Base-by-base conservation (phyloP, 2,329 filamentous ascomycete species). In the Calycina marina region DNA sequence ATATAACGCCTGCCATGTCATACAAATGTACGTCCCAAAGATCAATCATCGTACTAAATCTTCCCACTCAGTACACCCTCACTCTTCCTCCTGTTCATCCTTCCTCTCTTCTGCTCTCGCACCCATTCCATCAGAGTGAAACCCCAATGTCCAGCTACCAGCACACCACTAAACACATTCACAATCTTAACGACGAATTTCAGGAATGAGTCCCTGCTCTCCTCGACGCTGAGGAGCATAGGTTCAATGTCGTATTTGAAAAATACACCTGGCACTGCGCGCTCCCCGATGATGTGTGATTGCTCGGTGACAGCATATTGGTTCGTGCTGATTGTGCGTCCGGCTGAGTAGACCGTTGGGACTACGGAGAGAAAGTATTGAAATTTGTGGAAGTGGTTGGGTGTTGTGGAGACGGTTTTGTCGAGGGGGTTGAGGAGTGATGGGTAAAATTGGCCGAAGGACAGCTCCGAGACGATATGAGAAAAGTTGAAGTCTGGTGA, bases 171-270 rank as follows among this genome's bases (percentile, higher is more conserved):
- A 8, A 94, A 66, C 12, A 96, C 79, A 56, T 98, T 98, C 43
- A 96, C 77, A 31, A 94, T 59, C 52, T 88, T 75, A 43, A 96
- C 68, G 27, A 86, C 39, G 46, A 98, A 72, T 14, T 69, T 64
- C 42, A 93, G 58, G 37, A 93, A 63, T 26, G 80, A 67, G 36
- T 77, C 76, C 50, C 85, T 73, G 49, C 75, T 73, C 60, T 96
- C 88, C 40, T 78, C 77, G 25, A 98, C 77, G 16, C 79, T 77
- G 32, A 98, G 64, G 54, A 90, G 62, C 47, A 98, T 86, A 2
- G 90, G 90, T 63, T 98, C 90, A 47, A 98, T 94, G 54, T 96
- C 88, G 60, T 93, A 98, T 62, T 96, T 98, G 69, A 98, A 82
- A 55, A 96, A 98, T 40, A 98, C 74, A 18, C 90, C 90, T 0